Percentiles rank a stretch among this genome's conserved stretches.
Evolutionary conservation across 2,329 filamentous ascomycete species (phyloP).

Genomic region (Aspergillus brasiliensis): DNA sequence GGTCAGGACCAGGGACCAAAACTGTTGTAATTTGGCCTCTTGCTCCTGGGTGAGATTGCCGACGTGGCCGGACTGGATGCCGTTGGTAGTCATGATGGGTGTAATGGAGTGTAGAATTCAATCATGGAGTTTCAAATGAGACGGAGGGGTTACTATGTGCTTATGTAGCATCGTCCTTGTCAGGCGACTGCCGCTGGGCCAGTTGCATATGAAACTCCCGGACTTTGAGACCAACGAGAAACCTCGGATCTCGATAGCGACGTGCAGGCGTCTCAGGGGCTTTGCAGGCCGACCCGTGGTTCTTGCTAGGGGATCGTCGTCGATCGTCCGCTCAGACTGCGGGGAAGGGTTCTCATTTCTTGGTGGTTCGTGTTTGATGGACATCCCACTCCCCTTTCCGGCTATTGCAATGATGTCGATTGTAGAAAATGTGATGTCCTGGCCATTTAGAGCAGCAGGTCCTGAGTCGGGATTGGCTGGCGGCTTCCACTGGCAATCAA

Average conservation of each 20-base stretch:
- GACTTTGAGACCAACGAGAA: constrained; percentile 18
- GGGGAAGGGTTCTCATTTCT: constrained; percentile 1
- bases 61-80: constrained; percentile 62
- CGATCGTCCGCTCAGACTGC: neutral
- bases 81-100: constrained; percentile 16
- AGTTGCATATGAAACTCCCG: constrained; percentile 20
- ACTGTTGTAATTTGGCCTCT: constrained; percentile 79
- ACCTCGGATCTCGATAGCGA: constrained; percentile 20
- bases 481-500: neutral
- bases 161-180: neutral
- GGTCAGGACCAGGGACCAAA: constrained; percentile 77
- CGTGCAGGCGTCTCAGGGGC: neutral
- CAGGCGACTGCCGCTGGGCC: neutral
- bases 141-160: neutral
- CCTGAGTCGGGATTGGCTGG: neutral
- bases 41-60: constrained; percentile 84
- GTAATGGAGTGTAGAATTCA: neutral
- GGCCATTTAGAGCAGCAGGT: neutral
- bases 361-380: neutral
- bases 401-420: neutral
- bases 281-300: neutral
- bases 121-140: neutral
- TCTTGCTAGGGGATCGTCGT: neutral
- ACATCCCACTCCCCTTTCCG: neutral
- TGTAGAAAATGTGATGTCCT: neutral